These are phyloP conservation scores for Endogone sp. DNA, from an alignment of 192 early-diverging fungal genomes.

Conservation along the genomic window DNA sequence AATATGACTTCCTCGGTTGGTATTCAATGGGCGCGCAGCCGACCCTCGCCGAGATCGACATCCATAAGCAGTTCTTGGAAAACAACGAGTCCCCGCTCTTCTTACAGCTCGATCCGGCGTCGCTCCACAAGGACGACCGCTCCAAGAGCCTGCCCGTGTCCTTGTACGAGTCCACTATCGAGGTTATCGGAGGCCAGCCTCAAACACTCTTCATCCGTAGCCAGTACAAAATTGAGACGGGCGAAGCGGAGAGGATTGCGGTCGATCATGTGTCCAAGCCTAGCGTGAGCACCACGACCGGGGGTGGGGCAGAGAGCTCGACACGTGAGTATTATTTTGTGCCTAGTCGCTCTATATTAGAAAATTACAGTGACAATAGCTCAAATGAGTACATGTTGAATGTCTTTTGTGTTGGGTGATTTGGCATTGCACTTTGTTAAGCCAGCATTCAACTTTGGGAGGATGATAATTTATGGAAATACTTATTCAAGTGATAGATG, in stretches of 20 bases:
- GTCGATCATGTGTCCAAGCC: slow-evolving; percentile 81
- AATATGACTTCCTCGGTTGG: slow-evolving; percentile 83
- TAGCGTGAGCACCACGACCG: slow-evolving; percentile 36
- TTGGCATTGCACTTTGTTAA: no score
- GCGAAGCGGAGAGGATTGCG: slow-evolving; percentile 84
- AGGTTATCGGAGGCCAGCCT: slow-evolving; percentile 51
- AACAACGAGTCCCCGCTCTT: slow-evolving; percentile 76
- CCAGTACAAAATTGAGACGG: slow-evolving; percentile 76
- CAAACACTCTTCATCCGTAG: slow-evolving; percentile 60
- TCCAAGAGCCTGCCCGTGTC: slow-evolving; percentile 68
- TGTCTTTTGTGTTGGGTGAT: not conserved
- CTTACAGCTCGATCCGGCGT: slow-evolving; percentile 62
- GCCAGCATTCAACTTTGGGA: no score
- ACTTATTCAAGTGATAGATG: no score
- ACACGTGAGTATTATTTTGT: slow-evolving; percentile 39
- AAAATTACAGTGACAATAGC: not conserved
- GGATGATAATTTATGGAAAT: no score
- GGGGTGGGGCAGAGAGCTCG: slow-evolving; percentile 43
- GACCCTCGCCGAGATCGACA: slow-evolving; percentile 53
- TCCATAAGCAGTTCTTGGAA: slow-evolving; percentile 75
- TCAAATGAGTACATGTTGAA: not conserved
- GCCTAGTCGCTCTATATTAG: no score
- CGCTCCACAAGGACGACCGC: slow-evolving; percentile 28
- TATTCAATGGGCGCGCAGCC: slow-evolving; percentile 67
- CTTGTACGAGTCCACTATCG: slow-evolving; percentile 76